Percentiles rank a stretch among this genome's conserved stretches.
phyloP scores from a whole-genome alignment of 495 filamentous ascomycete species.

The Tetracladium marchalianum region DNA sequence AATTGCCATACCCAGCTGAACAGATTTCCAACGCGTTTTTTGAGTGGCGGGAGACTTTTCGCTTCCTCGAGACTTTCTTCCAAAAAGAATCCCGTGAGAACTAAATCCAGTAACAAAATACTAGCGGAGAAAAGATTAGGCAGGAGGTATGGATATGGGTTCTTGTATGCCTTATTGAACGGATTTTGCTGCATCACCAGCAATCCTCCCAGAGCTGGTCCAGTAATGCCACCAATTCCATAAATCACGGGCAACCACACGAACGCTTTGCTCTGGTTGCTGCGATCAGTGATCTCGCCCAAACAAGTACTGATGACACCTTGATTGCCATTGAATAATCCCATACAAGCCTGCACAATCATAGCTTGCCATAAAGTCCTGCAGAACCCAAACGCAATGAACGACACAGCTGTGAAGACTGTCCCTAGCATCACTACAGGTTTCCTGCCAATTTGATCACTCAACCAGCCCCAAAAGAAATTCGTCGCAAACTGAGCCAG shows the following conservation, averaged over 20 bases:
- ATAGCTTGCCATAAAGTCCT: constrained; percentile 73
- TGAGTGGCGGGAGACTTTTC: constrained; percentile 50
- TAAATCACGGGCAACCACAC: constrained; percentile 90
- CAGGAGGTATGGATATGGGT: constrained; percentile 69
- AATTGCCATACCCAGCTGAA: constrained; percentile 72
- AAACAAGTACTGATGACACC: constrained; percentile 82
- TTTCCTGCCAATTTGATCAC: constrained; percentile 84
- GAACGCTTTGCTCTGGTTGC: constrained; percentile 86
- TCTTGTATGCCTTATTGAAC: constrained; percentile 31
- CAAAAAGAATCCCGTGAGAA: constrained; percentile 64
- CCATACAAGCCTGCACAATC: constrained; percentile 79
- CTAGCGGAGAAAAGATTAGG: constrained; percentile 71
- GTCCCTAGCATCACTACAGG: constrained; percentile 87
- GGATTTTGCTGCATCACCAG: constrained; percentile 53
- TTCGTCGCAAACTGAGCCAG: constrained; percentile 86
- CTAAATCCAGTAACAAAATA: constrained; percentile 62
- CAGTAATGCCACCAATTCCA: constrained; percentile 85
- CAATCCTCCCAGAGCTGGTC: constrained; percentile 80
- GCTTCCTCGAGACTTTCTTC: constrained; percentile 81
- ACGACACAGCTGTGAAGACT: constrained; percentile 66
- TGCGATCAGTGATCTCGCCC: constrained; percentile 89
- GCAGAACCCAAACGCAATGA: constrained; percentile 83
- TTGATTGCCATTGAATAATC: constrained; percentile 82
- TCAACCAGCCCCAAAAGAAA: constrained; percentile 89
- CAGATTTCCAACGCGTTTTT: constrained; percentile 44